Conservation (phyloP, 129 eudicot species). For the Flaveria bidentis region DNA sequence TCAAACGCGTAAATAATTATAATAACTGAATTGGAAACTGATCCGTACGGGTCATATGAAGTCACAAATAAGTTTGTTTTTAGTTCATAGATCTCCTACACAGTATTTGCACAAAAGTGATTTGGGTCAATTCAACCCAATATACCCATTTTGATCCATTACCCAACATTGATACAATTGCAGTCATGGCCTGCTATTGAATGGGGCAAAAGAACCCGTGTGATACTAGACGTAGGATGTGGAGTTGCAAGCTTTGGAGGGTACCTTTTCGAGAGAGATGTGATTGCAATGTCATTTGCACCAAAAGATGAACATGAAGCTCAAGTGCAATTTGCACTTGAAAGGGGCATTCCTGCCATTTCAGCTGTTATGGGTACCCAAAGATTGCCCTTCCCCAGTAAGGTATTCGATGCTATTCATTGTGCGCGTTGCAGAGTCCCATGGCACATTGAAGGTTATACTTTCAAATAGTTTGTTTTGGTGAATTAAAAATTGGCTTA, state of each 20-base stretch:
- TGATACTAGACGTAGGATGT: slow-evolving; percentile 61
- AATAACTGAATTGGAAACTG: not conserved
- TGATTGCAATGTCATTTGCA: slow-evolving; percentile 58
- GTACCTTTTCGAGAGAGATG: slow-evolving; percentile 52
- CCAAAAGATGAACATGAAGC: slow-evolving; percentile 73
- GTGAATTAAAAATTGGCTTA: not conserved
- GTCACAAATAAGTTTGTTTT: not conserved
- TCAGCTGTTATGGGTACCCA: slow-evolving; percentile 64
- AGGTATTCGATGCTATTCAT: slow-evolving; percentile 50
- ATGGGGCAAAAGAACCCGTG: slow-evolving; percentile 67
- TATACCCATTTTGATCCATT: not conserved
- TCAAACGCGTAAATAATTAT: not conserved
- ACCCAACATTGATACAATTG: not conserved
- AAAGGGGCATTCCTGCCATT: slow-evolving; percentile 65
- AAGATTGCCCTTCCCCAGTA: slow-evolving; percentile 64
- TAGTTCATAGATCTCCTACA: not conserved
- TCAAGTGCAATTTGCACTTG: slow-evolving; percentile 63
- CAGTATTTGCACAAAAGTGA: not conserved
- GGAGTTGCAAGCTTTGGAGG: slow-evolving; percentile 72
- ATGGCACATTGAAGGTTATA: slow-evolving; percentile 61
- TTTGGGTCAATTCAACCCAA: not conserved
- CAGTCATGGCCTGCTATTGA: slow-evolving; percentile 46
- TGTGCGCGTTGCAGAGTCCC: slow-evolving; percentile 74
- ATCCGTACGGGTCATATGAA: not conserved
- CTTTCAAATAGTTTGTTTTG: not conserved